Percentiles rank a stretch among this genome's conserved stretches.
These are phyloP conservation scores for Mortierella sp. DNA, from an alignment of 371 early-diverging fungal genomes.

Conservation along the genomic window DNA sequence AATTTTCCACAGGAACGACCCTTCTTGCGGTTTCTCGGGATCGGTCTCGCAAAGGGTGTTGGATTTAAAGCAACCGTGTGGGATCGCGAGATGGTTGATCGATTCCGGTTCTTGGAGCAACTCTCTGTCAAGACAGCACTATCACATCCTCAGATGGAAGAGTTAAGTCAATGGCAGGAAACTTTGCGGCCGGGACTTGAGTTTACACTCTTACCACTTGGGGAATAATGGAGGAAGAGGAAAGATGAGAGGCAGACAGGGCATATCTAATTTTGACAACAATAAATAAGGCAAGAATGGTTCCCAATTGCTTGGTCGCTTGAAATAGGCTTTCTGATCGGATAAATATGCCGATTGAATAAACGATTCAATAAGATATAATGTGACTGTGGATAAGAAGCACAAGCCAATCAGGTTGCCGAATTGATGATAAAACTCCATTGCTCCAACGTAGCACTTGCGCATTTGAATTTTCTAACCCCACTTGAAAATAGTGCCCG, in stretches of 20 bases:
- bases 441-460: slow-evolving; percentile 18
- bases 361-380: background rate
- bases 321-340: too few relatives aligned
- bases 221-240: too few relatives aligned
- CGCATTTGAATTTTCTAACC: slow-evolving; percentile 2
- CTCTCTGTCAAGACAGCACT: background rate
- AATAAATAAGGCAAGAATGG: too few relatives aligned
- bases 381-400: too few relatives aligned
- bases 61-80: background rate
- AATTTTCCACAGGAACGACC: background rate
- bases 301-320: too few relatives aligned
- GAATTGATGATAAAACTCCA: slow-evolving; percentile 2
- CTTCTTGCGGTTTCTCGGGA: background rate
- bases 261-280: too few relatives aligned
- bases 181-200: background rate
- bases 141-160: background rate
- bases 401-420: background rate
- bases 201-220: background rate
- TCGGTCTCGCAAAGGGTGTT: background rate
- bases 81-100: background rate
- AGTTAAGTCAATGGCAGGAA: background rate
- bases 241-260: too few relatives aligned
- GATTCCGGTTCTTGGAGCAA: background rate
- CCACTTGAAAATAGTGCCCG: too few relatives aligned
- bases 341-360: too few relatives aligned